Evolutionary conservation across 2,329 filamentous ascomycete genomes (phyloP), one percentile per base, ranked within the genome.

Genomic region (Ilyonectria robusta): DNA sequence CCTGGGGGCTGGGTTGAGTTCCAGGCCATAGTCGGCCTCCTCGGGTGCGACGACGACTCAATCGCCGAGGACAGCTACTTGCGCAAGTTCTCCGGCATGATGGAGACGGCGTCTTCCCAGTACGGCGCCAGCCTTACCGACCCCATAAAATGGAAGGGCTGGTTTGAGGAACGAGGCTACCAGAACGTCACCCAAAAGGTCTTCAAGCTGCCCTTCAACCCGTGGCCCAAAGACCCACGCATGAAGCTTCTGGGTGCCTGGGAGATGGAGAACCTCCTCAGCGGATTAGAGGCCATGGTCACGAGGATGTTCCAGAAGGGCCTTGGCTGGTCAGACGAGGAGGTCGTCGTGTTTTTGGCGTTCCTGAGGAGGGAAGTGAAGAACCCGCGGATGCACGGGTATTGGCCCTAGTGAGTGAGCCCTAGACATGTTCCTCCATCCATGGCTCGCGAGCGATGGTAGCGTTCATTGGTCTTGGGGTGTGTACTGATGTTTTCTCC

Each of bases 121-220:
- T 69, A 77, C 3, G 78, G 78, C 0, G 76, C 79, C 10, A 73
- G 75, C 2, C 68, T 79, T 19, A 74, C 68, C 21, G 75, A 73
- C 2, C 76, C 76, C 0, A 69, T 72, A 55, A 68, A 70, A 29
- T 79, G 75, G 71, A 77, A 73, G 48, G 59, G 60, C 15, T 80
- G 81, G 67, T 77, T 88, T 56, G 76, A 79, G n/a, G 82, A 84
- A 2, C 84, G 84, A 0, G 88, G 87, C 1, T 89, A 89, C 69
- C 76, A 79, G 46, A 81, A 88, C 65, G 82, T 89, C 0, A 76
- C 76, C 1, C 83, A 87, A 68, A 77, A 80, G 5, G 74, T 84
- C 9, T 84, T 80, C 71, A 84, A 83, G 74, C 81, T 85, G 70
- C 85, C 86, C 0, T 79, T 82, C 60, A 85, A 84, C 67, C 77